Evolutionary conservation across 306 rosid species (phyloP).

Genomic region (Rosa chinensis): DNA sequence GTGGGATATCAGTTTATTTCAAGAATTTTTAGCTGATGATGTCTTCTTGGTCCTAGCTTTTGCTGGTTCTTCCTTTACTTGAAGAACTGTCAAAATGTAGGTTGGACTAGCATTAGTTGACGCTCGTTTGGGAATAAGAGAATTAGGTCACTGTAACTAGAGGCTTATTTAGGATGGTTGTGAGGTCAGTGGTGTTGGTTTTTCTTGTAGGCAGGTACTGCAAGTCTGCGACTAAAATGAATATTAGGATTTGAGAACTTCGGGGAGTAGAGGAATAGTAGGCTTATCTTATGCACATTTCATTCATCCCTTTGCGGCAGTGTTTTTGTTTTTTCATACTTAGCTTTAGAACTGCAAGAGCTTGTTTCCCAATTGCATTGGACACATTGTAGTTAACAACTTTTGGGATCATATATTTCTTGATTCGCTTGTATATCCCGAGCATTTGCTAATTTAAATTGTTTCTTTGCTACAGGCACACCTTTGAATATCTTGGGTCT

Average conservation of each 20-base stretch:
- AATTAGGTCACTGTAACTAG: background rate
- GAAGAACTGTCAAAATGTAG: background rate
- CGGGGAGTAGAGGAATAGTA: background rate
- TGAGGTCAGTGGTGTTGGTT: no score
- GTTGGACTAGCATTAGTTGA: background rate
- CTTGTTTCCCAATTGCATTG: background rate
- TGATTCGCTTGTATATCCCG: background rate
- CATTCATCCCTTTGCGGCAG: background rate
- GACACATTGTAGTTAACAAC: background rate
- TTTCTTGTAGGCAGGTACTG: background rate
- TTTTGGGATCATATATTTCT: background rate
- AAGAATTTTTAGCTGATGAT: background rate
- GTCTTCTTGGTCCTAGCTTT: background rate
- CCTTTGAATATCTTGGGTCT: conserved; percentile 91
- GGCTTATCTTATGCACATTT: background rate
- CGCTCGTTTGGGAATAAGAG: background rate
- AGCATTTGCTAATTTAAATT: conserved; percentile 23
- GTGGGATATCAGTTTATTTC: background rate
- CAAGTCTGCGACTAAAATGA: background rate
- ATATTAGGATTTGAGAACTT: background rate
- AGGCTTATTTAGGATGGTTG: background rate
- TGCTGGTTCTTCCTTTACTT: background rate
- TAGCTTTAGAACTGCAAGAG: background rate
- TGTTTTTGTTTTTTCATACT: no score
- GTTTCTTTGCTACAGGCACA: conserved; percentile 56